A percentile compares a stretch with the other conserved stretches of the same genome.
phyloP scores from a whole-genome alignment of 805 yeast genomes.

The Candida hungchunana region DNA sequence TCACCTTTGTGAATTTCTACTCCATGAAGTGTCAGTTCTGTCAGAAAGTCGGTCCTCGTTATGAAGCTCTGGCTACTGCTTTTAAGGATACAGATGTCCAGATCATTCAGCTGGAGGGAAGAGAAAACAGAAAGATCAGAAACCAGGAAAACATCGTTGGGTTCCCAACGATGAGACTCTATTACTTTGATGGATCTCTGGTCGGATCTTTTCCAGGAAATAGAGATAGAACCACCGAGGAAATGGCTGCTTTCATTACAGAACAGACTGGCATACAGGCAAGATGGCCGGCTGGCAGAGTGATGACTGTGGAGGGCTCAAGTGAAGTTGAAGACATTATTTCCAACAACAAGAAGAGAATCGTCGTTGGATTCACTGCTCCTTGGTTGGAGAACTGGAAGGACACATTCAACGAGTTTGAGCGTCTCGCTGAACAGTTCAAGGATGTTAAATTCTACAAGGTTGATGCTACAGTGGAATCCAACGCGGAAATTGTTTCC shows the following conservation, averaged over 20 bases:
- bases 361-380: constrained; percentile 31
- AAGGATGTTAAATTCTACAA: constrained; percentile 26
- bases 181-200: constrained; percentile 37
- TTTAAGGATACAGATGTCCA: constrained; percentile 36
- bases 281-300: constrained; percentile 26
- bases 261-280: constrained; percentile 33
- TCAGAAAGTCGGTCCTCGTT: constrained; percentile 40
- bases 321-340: constrained; percentile 13
- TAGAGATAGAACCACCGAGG: constrained; percentile 31
- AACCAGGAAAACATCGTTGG: constrained; percentile 36
- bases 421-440: constrained; percentile 26
- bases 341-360: constrained; percentile 5
- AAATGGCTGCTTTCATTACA: constrained; percentile 29
- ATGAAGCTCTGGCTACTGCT: constrained; percentile 39
- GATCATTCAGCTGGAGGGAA: constrained; percentile 34
- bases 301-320: constrained; percentile 12
- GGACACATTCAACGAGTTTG: constrained; percentile 30
- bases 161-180: constrained; percentile 48
- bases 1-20: constrained; percentile 32
- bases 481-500: constrained; percentile 26
- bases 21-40: constrained; percentile 45
- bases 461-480: constrained; percentile 31
- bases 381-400: constrained; percentile 35
- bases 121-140: constrained; percentile 32
- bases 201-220: constrained; percentile 31